Conservation (phyloP, 306 rosid species). For the Vicia sativa region DNA sequence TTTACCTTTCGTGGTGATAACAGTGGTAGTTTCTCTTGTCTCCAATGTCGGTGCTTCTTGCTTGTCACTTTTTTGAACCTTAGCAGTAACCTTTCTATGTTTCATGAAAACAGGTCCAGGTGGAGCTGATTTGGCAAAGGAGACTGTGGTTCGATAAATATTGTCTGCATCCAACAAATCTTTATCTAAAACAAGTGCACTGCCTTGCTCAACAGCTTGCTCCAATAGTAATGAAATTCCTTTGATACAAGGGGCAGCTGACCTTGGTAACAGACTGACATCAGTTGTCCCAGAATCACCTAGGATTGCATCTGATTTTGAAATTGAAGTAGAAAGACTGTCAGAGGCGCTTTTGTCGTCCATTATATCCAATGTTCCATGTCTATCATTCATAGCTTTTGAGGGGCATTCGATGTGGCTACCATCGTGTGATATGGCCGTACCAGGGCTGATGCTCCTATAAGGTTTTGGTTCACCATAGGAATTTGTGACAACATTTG, state of each 20-base stretch:
- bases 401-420: slow-evolving; percentile 31
- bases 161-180: slow-evolving; percentile 66
- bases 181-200: slow-evolving; percentile 64
- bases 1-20: slow-evolving; percentile 44
- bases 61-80: slow-evolving; percentile 32
- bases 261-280: slow-evolving; percentile 37
- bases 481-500: slow-evolving; percentile 36
- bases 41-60: slow-evolving; percentile 40
- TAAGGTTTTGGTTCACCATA: slow-evolving; percentile 40
- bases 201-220: slow-evolving; percentile 73
- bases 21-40: slow-evolving; percentile 32
- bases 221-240: slow-evolving; percentile 58
- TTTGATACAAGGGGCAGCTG: slow-evolving; percentile 44
- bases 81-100: slow-evolving; percentile 38
- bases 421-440: slow-evolving; percentile 34
- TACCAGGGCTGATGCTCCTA: slow-evolving; percentile 21
- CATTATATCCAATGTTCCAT: slow-evolving; percentile 34
- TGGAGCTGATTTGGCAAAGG: slow-evolving; percentile 72
- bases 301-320: slow-evolving; percentile 34
- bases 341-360: slow-evolving; percentile 37
- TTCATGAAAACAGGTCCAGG: slow-evolving; percentile 63
- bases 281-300: slow-evolving; percentile 43
- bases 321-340: slow-evolving; percentile 35
- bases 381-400: slow-evolving; percentile 24
- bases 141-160: slow-evolving; percentile 60